Conservation (phyloP, 768 basidiomycete species). For the Termitomyces sp. region DNA sequence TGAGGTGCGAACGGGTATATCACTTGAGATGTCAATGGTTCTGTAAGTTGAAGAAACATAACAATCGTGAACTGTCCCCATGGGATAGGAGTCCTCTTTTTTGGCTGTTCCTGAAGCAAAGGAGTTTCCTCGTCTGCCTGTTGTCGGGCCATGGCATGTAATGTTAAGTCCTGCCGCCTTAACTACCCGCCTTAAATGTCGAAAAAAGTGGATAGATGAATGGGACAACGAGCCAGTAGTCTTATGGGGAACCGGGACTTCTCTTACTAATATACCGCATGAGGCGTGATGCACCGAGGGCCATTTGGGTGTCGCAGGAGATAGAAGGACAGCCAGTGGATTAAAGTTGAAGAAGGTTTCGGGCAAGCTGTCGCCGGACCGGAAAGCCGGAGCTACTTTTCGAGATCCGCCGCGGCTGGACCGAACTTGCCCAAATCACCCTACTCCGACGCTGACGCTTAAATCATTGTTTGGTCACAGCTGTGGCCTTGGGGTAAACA, state of each 20-base stretch:
- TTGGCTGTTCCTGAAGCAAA: constrained; percentile 35
- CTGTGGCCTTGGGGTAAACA: not conserved
- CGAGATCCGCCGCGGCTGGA: not conserved
- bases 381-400: not conserved
- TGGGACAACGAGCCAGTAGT: not conserved
- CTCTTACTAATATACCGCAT: not conserved
- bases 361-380: not conserved
- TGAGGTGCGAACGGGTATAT: constrained; percentile 75
- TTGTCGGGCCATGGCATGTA: constrained; percentile 16
- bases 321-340: not conserved
- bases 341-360: not conserved
- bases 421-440: not conserved
- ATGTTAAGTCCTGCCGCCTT: not conserved
- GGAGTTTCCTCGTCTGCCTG: constrained; percentile 59
- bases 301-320: not conserved
- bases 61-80: constrained; percentile 67
- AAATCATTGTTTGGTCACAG: no score
- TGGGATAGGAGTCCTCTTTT: constrained; percentile 53
- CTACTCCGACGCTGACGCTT: not conserved
- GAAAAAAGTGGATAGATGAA: not conserved
- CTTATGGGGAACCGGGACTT: not conserved
- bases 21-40: constrained; percentile 71
- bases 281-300: not conserved
- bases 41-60: constrained; percentile 68
- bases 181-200: constrained; percentile 34